A percentile compares a stretch with the other conserved stretches of the same genome.
phyloP scores from a whole-genome alignment of 1,284 basidiomycete genomes.

The Heterobasidion annosum region DNA sequence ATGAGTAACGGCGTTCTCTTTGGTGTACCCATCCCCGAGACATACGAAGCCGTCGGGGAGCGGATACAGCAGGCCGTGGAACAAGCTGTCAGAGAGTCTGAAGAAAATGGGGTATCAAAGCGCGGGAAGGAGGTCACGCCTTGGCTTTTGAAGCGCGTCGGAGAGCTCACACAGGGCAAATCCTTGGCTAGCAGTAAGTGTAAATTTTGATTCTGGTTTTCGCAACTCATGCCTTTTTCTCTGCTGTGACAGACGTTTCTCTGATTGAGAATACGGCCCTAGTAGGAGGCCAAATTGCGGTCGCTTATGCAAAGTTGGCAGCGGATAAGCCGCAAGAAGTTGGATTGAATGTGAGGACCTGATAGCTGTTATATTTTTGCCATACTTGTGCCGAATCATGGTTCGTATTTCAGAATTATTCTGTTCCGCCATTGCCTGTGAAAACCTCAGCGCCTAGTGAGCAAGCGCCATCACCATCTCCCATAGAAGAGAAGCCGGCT shows the following conservation, averaged over 20 bases:
- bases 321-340: slow-evolving; percentile 2
- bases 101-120: slow-evolving; percentile 73
- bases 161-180: slow-evolving; percentile 70
- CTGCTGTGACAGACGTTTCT: slow-evolving; percentile 59
- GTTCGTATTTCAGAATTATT: not conserved
- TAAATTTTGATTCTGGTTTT: not conserved
- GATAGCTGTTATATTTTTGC: not conserved
- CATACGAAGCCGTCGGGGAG: slow-evolving; percentile 61
- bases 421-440: not conserved
- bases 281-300: slow-evolving; percentile 76
- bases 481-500: too few species aligned
- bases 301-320: slow-evolving; percentile 58
- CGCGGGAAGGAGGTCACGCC: slow-evolving; percentile 92
- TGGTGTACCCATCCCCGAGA: slow-evolving; percentile 84
- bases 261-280: slow-evolving; percentile 89
- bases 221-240: not conserved
- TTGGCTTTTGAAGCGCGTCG: slow-evolving; percentile 85
- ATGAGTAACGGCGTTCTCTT: slow-evolving; percentile 74
- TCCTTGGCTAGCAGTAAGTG: slow-evolving; percentile 66
- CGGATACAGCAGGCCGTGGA: slow-evolving; percentile 78
- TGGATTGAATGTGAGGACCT: slow-evolving; percentile 23
- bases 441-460: not conserved
- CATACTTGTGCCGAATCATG: not conserved
- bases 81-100: slow-evolving; percentile 79
- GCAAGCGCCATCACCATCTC: not conserved